Conservation (phyloP, 495 filamentous ascomycete species). For the Filosporella fistucella region DNA sequence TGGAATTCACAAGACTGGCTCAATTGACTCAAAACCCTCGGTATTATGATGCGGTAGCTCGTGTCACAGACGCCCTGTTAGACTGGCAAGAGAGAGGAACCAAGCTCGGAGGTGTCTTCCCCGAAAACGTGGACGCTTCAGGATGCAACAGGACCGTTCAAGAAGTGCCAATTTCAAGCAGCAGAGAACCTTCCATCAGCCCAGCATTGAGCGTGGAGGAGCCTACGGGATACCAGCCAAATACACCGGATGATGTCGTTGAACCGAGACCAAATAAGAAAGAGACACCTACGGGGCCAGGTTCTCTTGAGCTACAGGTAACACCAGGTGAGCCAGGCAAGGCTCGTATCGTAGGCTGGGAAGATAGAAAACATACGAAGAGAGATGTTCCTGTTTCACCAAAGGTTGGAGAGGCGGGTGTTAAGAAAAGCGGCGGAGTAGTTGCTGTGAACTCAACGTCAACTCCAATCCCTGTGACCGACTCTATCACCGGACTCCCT, state of each 20-base stretch:
- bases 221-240: conserved; percentile 19
- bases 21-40: conserved; percentile 82
- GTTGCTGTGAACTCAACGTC: background rate
- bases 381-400: background rate
- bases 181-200: conserved; percentile 2
- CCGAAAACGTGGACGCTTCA: conserved; percentile 68
- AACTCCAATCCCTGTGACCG: background rate
- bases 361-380: conserved; percentile 14
- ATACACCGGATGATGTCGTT: background rate
- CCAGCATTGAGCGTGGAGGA: conserved; percentile 9
- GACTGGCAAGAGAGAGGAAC: conserved; percentile 69
- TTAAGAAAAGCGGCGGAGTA: no score
- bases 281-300: background rate
- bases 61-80: conserved; percentile 84
- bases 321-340: conserved; percentile 19
- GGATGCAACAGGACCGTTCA: conserved; percentile 42
- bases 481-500: conserved; percentile 13
- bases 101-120: conserved; percentile 79
- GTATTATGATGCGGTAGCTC: conserved; percentile 93
- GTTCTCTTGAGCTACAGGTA: conserved; percentile 14
- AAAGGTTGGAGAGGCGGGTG: no score
- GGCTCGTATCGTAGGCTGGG: conserved; percentile 17
- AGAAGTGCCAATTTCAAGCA: conserved; percentile 2
- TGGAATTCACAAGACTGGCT: conserved; percentile 92
- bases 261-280: conserved; percentile 12